Percentiles rank a stretch among this genome's conserved stretches.
These are phyloP conservation scores for Kuraishia hungarica DNA, from an alignment of 805 yeast species.

Conservation along the genomic window DNA sequence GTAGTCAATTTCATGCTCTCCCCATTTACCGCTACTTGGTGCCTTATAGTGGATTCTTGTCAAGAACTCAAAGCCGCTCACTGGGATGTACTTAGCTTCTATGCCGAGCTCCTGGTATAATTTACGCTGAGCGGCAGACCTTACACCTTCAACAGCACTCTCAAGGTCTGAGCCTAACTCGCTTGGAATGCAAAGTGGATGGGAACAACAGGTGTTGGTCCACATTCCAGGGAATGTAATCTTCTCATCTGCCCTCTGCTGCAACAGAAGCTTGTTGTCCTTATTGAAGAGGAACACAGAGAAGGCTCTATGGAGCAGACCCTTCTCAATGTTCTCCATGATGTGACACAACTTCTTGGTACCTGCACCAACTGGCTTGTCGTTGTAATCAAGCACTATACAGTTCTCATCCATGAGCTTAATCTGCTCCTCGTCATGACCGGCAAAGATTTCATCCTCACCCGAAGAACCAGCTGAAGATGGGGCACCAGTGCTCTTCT, in stretches of 20 bases:
- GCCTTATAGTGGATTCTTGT: conserved; percentile 95
- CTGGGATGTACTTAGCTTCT: conserved; percentile 45
- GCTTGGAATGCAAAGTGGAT: conserved; percentile 76
- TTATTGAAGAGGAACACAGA: conserved; percentile 88
- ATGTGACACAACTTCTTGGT: conserved; percentile 86
- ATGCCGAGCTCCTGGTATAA: conserved; percentile 92
- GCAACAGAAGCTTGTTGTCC: conserved; percentile 69
- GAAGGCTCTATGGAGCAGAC: conserved; percentile 91
- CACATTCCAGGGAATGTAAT: conserved; percentile 95
- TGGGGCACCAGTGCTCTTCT: conserved; percentile 50
- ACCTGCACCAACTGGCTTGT: conserved; percentile 84
- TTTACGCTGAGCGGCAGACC: conserved; percentile 85
- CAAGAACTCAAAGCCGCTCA: conserved; percentile 66
- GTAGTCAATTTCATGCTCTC: conserved; percentile 96
- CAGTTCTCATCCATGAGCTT: conserved; percentile 94
- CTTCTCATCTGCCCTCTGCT: conserved; percentile 93
- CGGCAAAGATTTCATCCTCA: conserved; percentile 47
- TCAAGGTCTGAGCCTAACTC: conserved; percentile 66
- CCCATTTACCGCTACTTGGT: conserved; percentile 79
- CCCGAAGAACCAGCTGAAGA: conserved; percentile 29
- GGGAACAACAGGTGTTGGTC: conserved; percentile 99
- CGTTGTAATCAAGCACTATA: conserved; percentile 84
- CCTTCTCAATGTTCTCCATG: conserved; percentile 78
- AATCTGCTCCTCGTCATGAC: conserved; percentile 93
- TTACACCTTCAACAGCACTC: conserved; percentile 68